These are phyloP conservation scores for Pisolithus sp. DNA, from an alignment of 768 basidiomycete genomes.

Conservation along the genomic window DNA sequence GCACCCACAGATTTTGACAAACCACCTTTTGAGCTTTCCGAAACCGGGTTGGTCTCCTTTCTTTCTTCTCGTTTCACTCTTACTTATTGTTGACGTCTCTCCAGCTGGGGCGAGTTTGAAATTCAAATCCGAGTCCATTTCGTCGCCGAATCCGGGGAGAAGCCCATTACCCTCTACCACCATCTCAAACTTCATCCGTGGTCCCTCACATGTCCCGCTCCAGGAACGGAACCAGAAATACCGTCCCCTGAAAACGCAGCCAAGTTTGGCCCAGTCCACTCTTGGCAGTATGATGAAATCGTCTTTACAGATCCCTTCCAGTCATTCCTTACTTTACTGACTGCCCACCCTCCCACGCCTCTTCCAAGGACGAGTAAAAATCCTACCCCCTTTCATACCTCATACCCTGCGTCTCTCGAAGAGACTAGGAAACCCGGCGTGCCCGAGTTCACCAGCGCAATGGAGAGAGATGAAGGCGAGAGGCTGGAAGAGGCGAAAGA, in stretches of 20 bases:
- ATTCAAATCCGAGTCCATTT: conserved; percentile 90
- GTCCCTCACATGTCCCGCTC: conserved; percentile 37
- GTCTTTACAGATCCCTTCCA: conserved; percentile 93
- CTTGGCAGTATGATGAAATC: conserved; percentile 99
- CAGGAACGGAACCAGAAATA: conserved; percentile 50
- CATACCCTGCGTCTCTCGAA: conserved; percentile 53
- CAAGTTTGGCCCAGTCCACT: conserved; percentile 76
- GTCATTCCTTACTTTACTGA: conserved; percentile 76
- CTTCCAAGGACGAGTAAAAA: conserved; percentile 55
- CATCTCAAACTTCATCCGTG: conserved; percentile 95
- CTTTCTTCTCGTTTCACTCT: not conserved
- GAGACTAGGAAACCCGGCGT: conserved; percentile 56
- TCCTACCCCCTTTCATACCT: conserved; percentile 67
- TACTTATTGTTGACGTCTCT: not conserved
- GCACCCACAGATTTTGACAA: conserved; percentile 70
- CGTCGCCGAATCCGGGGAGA: conserved; percentile 84
- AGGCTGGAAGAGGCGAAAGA: conserved; percentile 72
- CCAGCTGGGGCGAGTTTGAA: conserved; percentile 97
- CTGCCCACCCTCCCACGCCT: conserved; percentile 75
- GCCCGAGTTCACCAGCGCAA: conserved; percentile 77
- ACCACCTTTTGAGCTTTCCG: conserved; percentile 90
- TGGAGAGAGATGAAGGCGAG: conserved; percentile 85
- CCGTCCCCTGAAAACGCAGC: conserved; percentile 62
- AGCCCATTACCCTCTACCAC: conserved; percentile 81
- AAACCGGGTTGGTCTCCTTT: conserved; percentile 66